Percentiles rank a stretch among this genome's conserved stretches.
Evolutionary conservation across 805 yeast genomes (phyloP).

Genomic region (Candida sonorensis): DNA sequence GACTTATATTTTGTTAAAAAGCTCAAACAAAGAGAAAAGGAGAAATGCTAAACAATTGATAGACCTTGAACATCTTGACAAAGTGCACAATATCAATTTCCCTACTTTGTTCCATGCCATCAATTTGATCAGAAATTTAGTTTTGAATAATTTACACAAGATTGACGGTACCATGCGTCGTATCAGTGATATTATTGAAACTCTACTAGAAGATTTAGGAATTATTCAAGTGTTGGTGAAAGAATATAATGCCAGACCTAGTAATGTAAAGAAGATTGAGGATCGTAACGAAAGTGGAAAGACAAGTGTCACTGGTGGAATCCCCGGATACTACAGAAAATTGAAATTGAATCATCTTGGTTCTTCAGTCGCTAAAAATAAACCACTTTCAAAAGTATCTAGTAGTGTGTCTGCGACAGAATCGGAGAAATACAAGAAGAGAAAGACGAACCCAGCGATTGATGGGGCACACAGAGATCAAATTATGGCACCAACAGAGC

Average conservation of each 20-base stretch:
- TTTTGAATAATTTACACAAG: constrained; percentile 25
- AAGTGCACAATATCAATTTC: constrained; percentile 22
- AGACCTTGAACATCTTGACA: constrained; percentile 23
- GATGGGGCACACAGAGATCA: too few species aligned
- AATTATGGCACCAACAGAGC: too few species aligned
- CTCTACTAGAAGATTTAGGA: constrained; percentile 35
- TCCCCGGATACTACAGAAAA: constrained; percentile 25
- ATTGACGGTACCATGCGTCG: constrained; percentile 38
- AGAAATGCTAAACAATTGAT: constrained; percentile 13
- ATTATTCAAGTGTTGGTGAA: constrained; percentile 25
- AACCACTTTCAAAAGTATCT: too few species aligned
- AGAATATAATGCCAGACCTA: constrained; percentile 23
- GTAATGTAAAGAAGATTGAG: constrained; percentile 25
- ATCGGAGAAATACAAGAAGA: too few species aligned
- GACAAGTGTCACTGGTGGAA: constrained; percentile 27
- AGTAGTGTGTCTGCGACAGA: too few species aligned
- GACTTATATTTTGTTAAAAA: constrained; percentile 31
- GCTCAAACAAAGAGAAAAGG: constrained; percentile 13
- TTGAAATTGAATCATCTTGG: constrained; percentile 8
- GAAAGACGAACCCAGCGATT: too few species aligned
- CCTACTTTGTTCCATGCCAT: constrained; percentile 25
- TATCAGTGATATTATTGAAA: constrained; percentile 36
- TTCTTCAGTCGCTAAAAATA: constrained; percentile 1
- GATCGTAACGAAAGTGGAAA: constrained; percentile 23
- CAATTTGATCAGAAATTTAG: constrained; percentile 27